These are phyloP conservation scores for Monosporozyma yasuniensis DNA, from an alignment of 805 yeast species.

Conservation along the genomic window DNA sequence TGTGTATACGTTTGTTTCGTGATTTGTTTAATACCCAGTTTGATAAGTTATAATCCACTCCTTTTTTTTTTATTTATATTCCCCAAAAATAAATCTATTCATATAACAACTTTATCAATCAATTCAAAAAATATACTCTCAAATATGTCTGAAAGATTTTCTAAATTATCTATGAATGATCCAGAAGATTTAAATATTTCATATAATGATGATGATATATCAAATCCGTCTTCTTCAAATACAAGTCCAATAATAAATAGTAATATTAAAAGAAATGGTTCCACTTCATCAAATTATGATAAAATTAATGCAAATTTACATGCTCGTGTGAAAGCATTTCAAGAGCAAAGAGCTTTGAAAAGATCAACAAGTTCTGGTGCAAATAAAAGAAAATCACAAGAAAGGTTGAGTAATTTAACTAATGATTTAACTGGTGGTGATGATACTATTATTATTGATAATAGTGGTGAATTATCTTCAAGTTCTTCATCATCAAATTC, in stretches of 20 bases:
- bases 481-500: slow-evolving; percentile 1
- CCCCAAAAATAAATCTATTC: neutral
- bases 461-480: neutral
- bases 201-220: neutral
- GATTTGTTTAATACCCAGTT: neutral
- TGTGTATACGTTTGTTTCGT: no score
- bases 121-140: neutral
- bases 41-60: neutral
- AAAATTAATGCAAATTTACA: slow-evolving; percentile 67
- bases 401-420: neutral
- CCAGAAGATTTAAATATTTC: neutral
- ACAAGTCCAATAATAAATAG: slow-evolving; percentile 1
- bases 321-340: slow-evolving; percentile 80
- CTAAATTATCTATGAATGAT: slow-evolving; percentile 11
- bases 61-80: neutral
- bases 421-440: neutral
- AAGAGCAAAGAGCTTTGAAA: slow-evolving; percentile 59
- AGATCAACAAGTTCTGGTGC: slow-evolving; percentile 29
- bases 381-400: slow-evolving; percentile 9
- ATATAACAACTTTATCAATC: no score
- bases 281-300: slow-evolving; percentile 25
- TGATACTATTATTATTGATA: neutral
- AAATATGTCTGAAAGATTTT: slow-evolving; percentile 7
- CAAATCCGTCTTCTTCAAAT: neutral
- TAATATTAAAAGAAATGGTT: slow-evolving; percentile 12